Evolutionary conservation across 2,329 filamentous ascomycete species (phyloP).

Genomic region (Cephalotrichum gorgonifer): DNA sequence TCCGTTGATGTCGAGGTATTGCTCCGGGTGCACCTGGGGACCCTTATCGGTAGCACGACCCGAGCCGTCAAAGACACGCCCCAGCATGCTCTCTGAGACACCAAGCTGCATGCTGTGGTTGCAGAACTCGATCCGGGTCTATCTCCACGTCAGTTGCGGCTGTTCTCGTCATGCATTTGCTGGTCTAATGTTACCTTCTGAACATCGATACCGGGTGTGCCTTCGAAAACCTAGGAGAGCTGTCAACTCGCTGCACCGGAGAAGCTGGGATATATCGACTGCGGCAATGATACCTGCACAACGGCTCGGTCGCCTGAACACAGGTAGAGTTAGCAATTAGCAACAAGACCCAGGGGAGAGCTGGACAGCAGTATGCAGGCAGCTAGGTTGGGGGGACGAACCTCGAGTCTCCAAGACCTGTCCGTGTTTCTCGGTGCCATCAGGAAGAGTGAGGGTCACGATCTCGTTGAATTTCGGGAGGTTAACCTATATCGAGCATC

Average conservation of each 20-base stretch:
- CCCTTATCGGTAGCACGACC: slow-evolving; percentile 98
- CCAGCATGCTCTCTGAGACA: slow-evolving; percentile 98
- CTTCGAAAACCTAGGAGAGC: slow-evolving; percentile 73
- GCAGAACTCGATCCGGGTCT: slow-evolving; percentile 97
- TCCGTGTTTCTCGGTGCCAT: slow-evolving; percentile 87
- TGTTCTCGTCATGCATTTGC: background rate
- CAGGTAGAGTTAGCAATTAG: slow-evolving; percentile 1
- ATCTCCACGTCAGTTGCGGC: slow-evolving; percentile 7
- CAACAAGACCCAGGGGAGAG: background rate
- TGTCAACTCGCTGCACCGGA: background rate
- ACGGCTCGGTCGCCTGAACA: slow-evolving; percentile 75
- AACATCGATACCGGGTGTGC: slow-evolving; percentile 93
- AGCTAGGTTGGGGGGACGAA: slow-evolving; percentile 35
- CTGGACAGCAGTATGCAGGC: too few species aligned
- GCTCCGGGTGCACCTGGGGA: slow-evolving; percentile 93
- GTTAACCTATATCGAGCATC: slow-evolving; percentile 65
- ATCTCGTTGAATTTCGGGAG: slow-evolving; percentile 97
- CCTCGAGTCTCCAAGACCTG: slow-evolving; percentile 97
- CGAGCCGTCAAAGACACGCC: slow-evolving; percentile 96
- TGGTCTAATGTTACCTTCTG: slow-evolving; percentile 66
- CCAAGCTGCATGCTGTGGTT: slow-evolving; percentile 96
- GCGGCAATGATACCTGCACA: slow-evolving; percentile 60
- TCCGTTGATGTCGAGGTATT: slow-evolving; percentile 98
- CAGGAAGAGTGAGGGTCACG: slow-evolving; percentile 86
- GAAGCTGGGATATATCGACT: background rate